Evolutionary conservation across 2,329 filamentous ascomycete species (phyloP).

Genomic region (Gnomoniopsis sp.): DNA sequence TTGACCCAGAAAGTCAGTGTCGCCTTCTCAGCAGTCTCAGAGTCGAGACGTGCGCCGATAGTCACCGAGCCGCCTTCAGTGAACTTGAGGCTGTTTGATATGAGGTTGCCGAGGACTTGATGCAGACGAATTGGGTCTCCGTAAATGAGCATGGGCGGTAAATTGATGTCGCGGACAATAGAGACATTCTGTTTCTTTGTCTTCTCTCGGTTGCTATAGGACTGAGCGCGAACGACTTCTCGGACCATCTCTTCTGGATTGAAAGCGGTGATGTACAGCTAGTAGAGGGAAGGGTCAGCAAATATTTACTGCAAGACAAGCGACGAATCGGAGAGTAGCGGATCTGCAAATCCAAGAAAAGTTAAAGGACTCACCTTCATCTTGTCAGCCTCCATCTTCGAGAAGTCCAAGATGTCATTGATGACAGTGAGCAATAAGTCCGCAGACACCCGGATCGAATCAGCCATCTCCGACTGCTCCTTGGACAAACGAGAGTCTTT

Average conservation of each 20-base stretch:
- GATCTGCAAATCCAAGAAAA: too few relatives aligned
- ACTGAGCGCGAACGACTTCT: slow-evolving; percentile 63
- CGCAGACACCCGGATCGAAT: slow-evolving; percentile 81
- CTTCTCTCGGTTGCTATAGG: slow-evolving; percentile 63
- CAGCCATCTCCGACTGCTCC: slow-evolving; percentile 81
- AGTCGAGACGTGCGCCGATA: slow-evolving; percentile 70
- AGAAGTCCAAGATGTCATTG: slow-evolving; percentile 95
- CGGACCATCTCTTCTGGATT: slow-evolving; percentile 65
- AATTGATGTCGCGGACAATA: slow-evolving; percentile 67
- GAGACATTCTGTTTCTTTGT: slow-evolving; percentile 60
- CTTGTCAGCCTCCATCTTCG: slow-evolving; percentile 85
- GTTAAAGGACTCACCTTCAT: slow-evolving; percentile 51
- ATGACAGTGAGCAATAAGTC: slow-evolving; percentile 88
- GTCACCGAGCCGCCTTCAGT: slow-evolving; percentile 84
- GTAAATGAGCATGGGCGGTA: slow-evolving; percentile 70
- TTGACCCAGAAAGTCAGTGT: slow-evolving; percentile 80
- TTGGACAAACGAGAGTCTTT: slow-evolving; percentile 70
- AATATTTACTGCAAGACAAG: too few relatives aligned
- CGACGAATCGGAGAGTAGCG: too few relatives aligned
- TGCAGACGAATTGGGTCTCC: slow-evolving; percentile 65
- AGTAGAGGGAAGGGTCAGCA: too few relatives aligned
- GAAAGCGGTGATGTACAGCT: slow-evolving; percentile 66
- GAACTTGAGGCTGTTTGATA: slow-evolving; percentile 93
- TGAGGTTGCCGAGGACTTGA: slow-evolving; percentile 74
- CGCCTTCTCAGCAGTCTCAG: slow-evolving; percentile 66